Evolutionary conservation across 176 grass and related monocot species (phyloP), one percentile per base, ranked within the genome.

Genomic region (Saccharum officinarum): DNA sequence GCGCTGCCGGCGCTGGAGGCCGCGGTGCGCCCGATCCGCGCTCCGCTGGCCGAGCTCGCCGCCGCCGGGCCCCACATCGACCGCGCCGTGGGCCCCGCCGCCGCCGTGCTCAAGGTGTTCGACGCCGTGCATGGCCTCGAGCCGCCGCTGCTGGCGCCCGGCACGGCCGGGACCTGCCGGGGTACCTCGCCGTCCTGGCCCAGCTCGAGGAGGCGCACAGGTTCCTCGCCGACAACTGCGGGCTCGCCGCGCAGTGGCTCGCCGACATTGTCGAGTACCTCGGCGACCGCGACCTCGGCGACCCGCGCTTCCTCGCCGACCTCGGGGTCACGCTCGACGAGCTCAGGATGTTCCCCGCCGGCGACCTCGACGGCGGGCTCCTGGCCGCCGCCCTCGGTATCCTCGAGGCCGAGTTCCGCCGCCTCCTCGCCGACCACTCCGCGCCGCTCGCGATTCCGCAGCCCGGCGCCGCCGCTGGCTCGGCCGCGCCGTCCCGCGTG

Each of bases 21-120:
- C 2, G 86, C 95, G 31, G 95, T 95, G 66, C 95, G 92, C 52
- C 92, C 87, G 61, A 98, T 98, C 82, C 91, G 92, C 7, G 92
- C 95, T 20, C 86, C 90, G 28, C 85, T 33, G 4, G 85, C 61
- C 1, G 91, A 88, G 30, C 87, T 98, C 9, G 57, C 88, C 0
- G 89, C 87, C 17, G 92, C 90, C 7, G 95, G 91, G 0, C 89
- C 85, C 13, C 89, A 98, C 87, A 98, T 98, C 80, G 87, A 98
- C 89, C 93, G 93, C 47, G 93, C 95, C 38, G 93, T 98, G 1
- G 89, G 91, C 6, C 95, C 95, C 23, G 93, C 95, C 2, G 91
- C 95, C 0, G 93, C 91, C 22, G 95, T 98, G 14, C 95, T 98
- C 73, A 98, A 98, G 95, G 93, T 98, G n/a, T 98, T 98, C 67